Evolutionary conservation across 169 alveolate genomes (phyloP), one percentile per base, ranked within the genome.

Genomic region (Eimeria brunetti): DNA sequence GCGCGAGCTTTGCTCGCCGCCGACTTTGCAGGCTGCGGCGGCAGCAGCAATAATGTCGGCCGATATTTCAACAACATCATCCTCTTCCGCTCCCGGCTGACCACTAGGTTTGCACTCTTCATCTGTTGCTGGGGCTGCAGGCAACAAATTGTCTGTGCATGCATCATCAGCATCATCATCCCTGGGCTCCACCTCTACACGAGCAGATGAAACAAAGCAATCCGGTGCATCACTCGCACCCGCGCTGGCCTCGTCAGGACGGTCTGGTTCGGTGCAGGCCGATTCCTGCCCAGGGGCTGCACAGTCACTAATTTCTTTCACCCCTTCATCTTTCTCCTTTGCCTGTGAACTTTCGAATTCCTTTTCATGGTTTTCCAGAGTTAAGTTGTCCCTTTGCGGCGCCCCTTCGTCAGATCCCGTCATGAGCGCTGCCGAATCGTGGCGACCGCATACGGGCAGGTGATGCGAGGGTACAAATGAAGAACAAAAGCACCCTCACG

Each of bases 331-430:
- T 20, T 83, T 2, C 27, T 1, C 73, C 73, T 83, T 33, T 3
- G 69, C 36, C 16, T 56, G 38, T 38, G 76, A 53, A 30, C 56
- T 58, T 75, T 83, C 90, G 33, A 56, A 53, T 36, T 56, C 30
- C 51, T 33, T 53, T 38, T 83, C 90, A 51, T 53, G 38, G 56
- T 27, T 53, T 4, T 49, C 76, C 36, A 33, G 90, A 30, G 88
- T 80, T 46, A 80, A 46, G 46, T 5, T 8, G 75, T 58, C 56
- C 11, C 76, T 36, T n/a, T 11, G 58, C 75, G 49, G 46, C 9
- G 53, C 36, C 56, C 76, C 75, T 27, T 58, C 90, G 76, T 83
- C 90, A 83, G 90, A 83, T 8, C 76, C 90, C 73, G 76, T 53
- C 90, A 83, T 83, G 76, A 83, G 73, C 33, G 90, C 69, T 36